Evolutionary conservation across 139 green algal species (phyloP), one percentile per base, ranked within the genome.

Genomic region (Micractinium conductrix): DNA sequence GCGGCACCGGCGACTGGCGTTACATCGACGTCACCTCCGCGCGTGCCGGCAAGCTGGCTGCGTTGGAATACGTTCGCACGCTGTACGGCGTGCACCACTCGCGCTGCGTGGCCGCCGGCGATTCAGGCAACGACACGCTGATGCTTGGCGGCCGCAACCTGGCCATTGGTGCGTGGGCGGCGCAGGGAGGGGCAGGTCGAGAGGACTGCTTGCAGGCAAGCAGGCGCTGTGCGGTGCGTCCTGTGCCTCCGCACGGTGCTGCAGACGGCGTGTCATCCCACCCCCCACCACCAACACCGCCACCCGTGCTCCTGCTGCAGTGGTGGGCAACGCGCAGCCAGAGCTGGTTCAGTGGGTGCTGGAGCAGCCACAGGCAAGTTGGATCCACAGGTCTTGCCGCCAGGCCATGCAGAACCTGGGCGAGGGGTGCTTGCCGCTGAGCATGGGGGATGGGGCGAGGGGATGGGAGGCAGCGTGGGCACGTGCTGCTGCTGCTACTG

Each of bases 81-180:
- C 75, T 91, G 37, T 94, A 95, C 70, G 89, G 88, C 44, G 93
- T 98, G 85, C 79, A 89, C 0, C 62, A 53, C 42, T 22, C 40
- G 38, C 75, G 84, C 38, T 97, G 93, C 17, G 90, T 98, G 60
- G 95, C 96, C n/a, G 96, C 94, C 44, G 96, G 96, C 0, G 96
- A 99, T 91, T 93, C 83, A 28, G 96, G 95, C 45, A 99, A 99
- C 85, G 96, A 99, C 87, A 96, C 96, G 55, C 88, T 98, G 58
- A 98, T 99, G 96, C 90, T 99, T 43, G 90, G 89, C 55, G 85
- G 87, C 1, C 58, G 76, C 42, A 94, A 93, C 74, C 83, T 55
- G 17, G 89, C 87, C 38, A 93, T 97, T 43, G 76, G 76, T 82
- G 76, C 14, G 76, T 22, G 53, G 24, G 43, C 12, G 35, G 30